phyloP scores from a whole-genome alignment of 257 asterid genomes.

The Euphrasia confusa region DNA sequence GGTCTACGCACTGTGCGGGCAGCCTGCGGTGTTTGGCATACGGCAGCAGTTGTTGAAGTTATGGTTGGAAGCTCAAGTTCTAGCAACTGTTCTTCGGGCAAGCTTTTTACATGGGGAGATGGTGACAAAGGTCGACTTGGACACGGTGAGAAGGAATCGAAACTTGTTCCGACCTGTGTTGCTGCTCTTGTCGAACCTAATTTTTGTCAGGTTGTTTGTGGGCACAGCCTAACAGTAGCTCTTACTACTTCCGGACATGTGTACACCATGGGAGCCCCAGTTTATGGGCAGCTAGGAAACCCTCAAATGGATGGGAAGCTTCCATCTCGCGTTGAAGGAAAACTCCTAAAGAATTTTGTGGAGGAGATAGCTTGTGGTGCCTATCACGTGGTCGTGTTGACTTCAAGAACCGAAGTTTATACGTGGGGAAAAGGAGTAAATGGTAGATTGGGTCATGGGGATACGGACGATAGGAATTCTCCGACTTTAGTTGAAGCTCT shows the following conservation, averaged over 20 bases:
- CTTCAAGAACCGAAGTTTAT: constrained; percentile 29
- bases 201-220: constrained; percentile 31
- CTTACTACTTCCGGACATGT: constrained; percentile 30
- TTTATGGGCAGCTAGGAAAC: constrained; percentile 36
- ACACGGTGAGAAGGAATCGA: constrained; percentile 30
- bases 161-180: constrained; percentile 32
- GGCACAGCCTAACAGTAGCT: constrained; percentile 27
- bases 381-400: constrained; percentile 31
- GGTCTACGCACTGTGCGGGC: constrained; percentile 23
- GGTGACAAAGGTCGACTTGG: constrained; percentile 37
- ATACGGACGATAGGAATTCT: constrained; percentile 26
- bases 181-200: constrained; percentile 24
- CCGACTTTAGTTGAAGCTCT: constrained; percentile 31
- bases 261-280: constrained; percentile 30
- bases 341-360: constrained; percentile 25
- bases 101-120: constrained; percentile 42
- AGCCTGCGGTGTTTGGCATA: constrained; percentile 45
- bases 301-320: constrained; percentile 26
- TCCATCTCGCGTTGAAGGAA: constrained; percentile 20
- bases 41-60: constrained; percentile 36
- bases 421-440: constrained; percentile 38
- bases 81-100: constrained; percentile 6
- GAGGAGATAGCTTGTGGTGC: constrained; percentile 37
- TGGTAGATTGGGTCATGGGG: constrained; percentile 39
- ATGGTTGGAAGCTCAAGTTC: constrained; percentile 1